These are phyloP conservation scores for Blastocystis sp. DNA, from an alignment of 352 stramenopile genomes.

Conservation along the genomic window DNA sequence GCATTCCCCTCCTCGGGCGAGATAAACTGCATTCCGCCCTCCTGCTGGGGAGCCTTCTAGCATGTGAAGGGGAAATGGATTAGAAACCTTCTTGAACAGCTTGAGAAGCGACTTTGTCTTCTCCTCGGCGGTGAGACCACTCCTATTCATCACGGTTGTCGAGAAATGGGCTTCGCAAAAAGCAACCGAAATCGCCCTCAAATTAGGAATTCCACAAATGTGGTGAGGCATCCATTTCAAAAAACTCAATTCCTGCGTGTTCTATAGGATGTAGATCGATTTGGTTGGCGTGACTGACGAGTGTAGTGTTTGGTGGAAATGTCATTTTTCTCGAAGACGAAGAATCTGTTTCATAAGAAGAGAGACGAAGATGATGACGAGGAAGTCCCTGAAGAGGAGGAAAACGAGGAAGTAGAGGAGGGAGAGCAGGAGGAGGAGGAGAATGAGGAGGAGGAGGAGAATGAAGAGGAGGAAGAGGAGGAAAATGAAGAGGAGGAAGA, in stretches of 20 bases:
- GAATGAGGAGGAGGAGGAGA: constrained; percentile 5
- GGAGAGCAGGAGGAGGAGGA: constrained; percentile 35
- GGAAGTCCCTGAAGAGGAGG: constrained; percentile 18
- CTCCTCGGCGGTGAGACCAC: neutral
- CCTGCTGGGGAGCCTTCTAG: constrained; percentile 4
- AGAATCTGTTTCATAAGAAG: constrained; percentile 37
- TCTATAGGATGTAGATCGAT: neutral
- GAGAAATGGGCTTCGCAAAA: neutral
- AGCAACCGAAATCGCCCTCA: no score
- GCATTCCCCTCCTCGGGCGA: constrained; percentile 19
- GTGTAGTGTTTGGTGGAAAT: neutral
- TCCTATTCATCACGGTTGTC: neutral
- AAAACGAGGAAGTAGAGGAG: constrained; percentile 28
- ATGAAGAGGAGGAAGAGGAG: constrained; percentile 41
- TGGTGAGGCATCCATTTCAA: neutral
- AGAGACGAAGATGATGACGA: constrained; percentile 55
- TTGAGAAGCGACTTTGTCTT: constrained; percentile 38
- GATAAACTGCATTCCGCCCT: constrained; percentile 51
- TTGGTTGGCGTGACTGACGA: neutral
- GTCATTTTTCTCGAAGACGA: constrained; percentile 59
- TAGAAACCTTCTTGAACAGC: neutral
- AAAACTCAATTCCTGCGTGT: neutral
- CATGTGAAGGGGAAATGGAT: no score
- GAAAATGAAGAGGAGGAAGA: constrained; percentile 50
- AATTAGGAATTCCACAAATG: no score